Base-by-base conservation (phyloP, 2,329 filamentous ascomycete genomes). In the Metarhizium album region DNA sequence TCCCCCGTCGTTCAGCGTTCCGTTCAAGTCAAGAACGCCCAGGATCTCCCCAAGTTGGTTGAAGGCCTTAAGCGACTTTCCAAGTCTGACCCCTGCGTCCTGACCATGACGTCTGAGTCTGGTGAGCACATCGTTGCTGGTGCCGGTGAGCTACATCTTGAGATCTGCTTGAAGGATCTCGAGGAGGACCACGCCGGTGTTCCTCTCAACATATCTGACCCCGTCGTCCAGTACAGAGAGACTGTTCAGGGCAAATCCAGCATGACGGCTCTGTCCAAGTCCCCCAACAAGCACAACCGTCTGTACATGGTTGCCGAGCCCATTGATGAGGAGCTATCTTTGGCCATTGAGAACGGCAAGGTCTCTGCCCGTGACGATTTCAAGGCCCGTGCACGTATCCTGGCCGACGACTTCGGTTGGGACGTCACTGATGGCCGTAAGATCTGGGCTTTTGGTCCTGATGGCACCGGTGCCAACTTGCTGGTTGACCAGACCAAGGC, bases 241-340 rank as follows among this genome's bases (percentile, higher is more conserved):
- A 95, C 91, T 59, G 91, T 98, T 67, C 73, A 74, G 62, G 79
- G 59, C 66, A 83, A 83, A 69, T 97, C 93, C 51, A 88, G 84
- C 82, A 97, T 97, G 67, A 94, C 88, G 67, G 93, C 93, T 62
- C 81, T 98, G 67, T 97, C 93, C 74, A 98, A 98, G 82, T 98
- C 93, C 46, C 93, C 93, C 78, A 98, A 98, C 87, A 98, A 98
- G 89, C 93, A 98, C 87, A 98, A 98, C 83, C 91, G 93, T 90
- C 82, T 98, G 55, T 98, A 97, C 81, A 84, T 98, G 76, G 82
- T 81, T 73, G 93, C 93, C 59, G 77, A 90, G 75, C 93, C 93
- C 64, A 80, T 98, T 51, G 82, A 82, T 45, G 93, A 98, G 82
- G 93, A 97, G 64, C 85, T 98, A 55, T 80, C 87, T 64, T 82